Base-by-base conservation (phyloP, 148 eudicot species). In the Polygonum maritimum region DNA sequence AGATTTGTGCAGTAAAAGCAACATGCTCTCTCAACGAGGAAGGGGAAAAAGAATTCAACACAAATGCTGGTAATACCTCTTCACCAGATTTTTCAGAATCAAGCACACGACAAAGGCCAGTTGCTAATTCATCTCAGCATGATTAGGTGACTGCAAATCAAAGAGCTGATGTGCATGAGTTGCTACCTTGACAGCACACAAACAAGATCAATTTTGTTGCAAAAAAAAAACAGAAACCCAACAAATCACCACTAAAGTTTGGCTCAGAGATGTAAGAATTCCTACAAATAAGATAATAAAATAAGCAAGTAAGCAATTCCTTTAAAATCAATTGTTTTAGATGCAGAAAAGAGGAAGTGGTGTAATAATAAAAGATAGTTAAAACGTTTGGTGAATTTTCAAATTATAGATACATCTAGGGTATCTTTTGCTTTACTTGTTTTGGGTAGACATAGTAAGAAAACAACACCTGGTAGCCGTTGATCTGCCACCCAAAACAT, bases 61-160 rank as follows among this genome's bases (percentile, higher is more conserved):
- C 71, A 65, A 35, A 31, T 13, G 19, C 9, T 35, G 36, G 15
- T 41, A 65, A 65, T 65, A 95, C 98, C 96, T 95, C 98, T 79
- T 95, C 98, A 55, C 98, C 97, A 75, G 89, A 94, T 83, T 95
- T 95, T 22, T 89, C 90, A 74, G 96, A 95, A 85, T 90, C 91
- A 80, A 95, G 98, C 79, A 92, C 87, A 39, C 92, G 92, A 80
- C 97, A 95, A 74, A 95, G 87, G 52, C 96, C 87, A 86, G 86
- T 86, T 73, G 98, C 98, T 76, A 95, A 82, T 82, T 95, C 98
- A 89, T 95, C 98, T 80, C 75, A 89, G 65, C 79, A 62, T 77
- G 54, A 65, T 78, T 82, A 75, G 76, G 76, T 63, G 90, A 90
- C 87, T 89, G 98, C 79, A 87, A 74, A 44, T 58, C 44, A 51